Evolutionary conservation across 2,329 filamentous ascomycete genomes (phyloP), one percentile per base, ranked within the genome.

Genomic region (Helicocarpus griseus): DNA sequence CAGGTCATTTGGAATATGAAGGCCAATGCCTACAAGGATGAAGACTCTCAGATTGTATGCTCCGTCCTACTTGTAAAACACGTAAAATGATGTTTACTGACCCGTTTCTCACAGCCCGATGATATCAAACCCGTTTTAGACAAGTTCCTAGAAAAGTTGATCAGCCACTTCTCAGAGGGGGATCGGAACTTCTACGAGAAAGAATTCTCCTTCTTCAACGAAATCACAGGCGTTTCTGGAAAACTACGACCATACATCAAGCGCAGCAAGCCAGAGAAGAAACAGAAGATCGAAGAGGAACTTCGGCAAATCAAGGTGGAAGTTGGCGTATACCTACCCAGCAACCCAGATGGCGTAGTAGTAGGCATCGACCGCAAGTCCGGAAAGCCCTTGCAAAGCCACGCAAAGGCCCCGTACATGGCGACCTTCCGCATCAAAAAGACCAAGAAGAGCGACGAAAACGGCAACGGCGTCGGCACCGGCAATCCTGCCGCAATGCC

Each of bases 1-100:
- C 93, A 99, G 63, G 97, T 98, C 59, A 98, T 99, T 65, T 99
- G 94, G 93, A 99, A 98, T 67, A 98, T 99, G 86, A 98, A 97
- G 68, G 93, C 93, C 29, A 99, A 98, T 67, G 87, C 90, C 1
- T 98, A 87, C 77, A 98, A 96, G 68, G 94, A 98, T 58, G 91
- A 98, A 61, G 89, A 96, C 59, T 90, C 86, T 13, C 82, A 86
- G 61, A 80, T 95, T 56, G 84, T 87, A 74, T 76, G 82, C 17
- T 9, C 28, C 46, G 39, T 36, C 33, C 41, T 9, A 35, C 24
- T 38, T 39, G 55, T 19, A 19, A 22, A n/a, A n/a, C n/a, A 40
- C 48, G 41, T 13, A 47, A 9, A 36, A 24, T n/a, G n/a, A n/a
- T n/a, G n/a, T n/a, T n/a, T n/a, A 51, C 54, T 61, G 51, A 58